Base-by-base conservation (phyloP, 805 yeast genomes). In the Blastobotrys attinorum region DNA sequence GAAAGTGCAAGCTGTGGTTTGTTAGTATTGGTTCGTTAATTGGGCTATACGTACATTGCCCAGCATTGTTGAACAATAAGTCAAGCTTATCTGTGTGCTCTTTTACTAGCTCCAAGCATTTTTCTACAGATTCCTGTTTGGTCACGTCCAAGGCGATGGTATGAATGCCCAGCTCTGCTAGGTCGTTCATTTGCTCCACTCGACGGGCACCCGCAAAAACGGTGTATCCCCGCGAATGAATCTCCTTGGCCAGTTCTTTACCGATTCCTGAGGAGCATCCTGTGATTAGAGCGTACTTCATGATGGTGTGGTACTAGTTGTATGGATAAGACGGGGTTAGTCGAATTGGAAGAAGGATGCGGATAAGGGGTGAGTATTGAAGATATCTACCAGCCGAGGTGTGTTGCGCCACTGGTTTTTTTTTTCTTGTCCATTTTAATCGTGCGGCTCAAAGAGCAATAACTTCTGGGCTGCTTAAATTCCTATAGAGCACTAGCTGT, bases 11-110 rank as follows among this genome's bases (percentile, higher is more conserved):
- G 86, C n/a, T n/a, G n/a, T n/a, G n/a, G n/a, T 72, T 52, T 74
- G 80, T 29, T 29, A 29, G 32, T 7, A 25, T 10, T 10, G 8
- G 11, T 25, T 8, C 31, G 8, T 13, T 10, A 10, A 13, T 25
- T 25, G 8, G 31, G 11, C 31, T 6, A 29, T 29, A 29, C n/a
- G n/a, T n/a, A n/a, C n/a, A 25, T 23, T 25, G 33, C 13, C 88
- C 88, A 1, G 94, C 94, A 58, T 83, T 83, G 60, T 83, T 83
- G 64, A 69, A 83, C 44, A 83, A 60, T 6, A 80, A 52, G 53
- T 83, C 85, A 13, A 45, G 44, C 22, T 32, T 32, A 1, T 72
- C 73, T 6, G 71, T 66, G 27, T 65, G 47, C 33, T 71, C 66
- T n/a, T 36, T 11, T 16, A 46, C 45, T 2, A 54, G 49, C 0